Conservation (phyloP, 1,139 yeast genomes). For the Williopsis jadinii region DNA sequence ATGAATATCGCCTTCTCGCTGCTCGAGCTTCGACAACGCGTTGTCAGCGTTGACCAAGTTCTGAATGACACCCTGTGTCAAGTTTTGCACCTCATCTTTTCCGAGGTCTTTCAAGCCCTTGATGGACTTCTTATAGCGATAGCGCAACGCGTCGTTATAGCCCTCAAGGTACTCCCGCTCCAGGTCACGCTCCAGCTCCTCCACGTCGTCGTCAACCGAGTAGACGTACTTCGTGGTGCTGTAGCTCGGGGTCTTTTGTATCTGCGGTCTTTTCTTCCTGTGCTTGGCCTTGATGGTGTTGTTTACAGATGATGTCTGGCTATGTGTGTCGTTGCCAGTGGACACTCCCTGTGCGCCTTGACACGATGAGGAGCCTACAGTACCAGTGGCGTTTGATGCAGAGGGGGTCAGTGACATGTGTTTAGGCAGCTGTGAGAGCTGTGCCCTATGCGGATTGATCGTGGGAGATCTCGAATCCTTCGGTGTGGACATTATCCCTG, state of each 20-base stretch:
- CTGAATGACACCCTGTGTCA: conserved; percentile 11
- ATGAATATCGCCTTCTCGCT: conserved; percentile 17
- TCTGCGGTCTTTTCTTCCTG: conserved; percentile 19
- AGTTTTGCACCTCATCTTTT: conserved; percentile 8
- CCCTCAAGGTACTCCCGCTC: conserved; percentile 68
- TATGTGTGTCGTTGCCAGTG: conserved; percentile 7
- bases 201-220: conserved; percentile 74
- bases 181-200: conserved; percentile 49
- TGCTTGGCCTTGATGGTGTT: conserved; percentile 6
- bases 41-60: conserved; percentile 21
- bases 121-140: conserved; percentile 26
- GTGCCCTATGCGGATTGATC: too few relatives aligned
- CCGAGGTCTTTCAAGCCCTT: conserved; percentile 11
- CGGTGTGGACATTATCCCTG: too few relatives aligned
- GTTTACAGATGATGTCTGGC: conserved; percentile 11
- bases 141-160: conserved; percentile 57
- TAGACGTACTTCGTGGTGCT: conserved; percentile 33
- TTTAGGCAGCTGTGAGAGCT: too few relatives aligned
- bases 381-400: too few relatives aligned
- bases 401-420: neutral
- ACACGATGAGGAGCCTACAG: too few relatives aligned
- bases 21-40: conserved; percentile 18
- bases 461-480: too few relatives aligned
- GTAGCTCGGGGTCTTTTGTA: conserved; percentile 17
- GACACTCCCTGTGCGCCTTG: neutral